phyloP scores from a whole-genome alignment of 208 protist species.

The Leishmania arabica region DNA sequence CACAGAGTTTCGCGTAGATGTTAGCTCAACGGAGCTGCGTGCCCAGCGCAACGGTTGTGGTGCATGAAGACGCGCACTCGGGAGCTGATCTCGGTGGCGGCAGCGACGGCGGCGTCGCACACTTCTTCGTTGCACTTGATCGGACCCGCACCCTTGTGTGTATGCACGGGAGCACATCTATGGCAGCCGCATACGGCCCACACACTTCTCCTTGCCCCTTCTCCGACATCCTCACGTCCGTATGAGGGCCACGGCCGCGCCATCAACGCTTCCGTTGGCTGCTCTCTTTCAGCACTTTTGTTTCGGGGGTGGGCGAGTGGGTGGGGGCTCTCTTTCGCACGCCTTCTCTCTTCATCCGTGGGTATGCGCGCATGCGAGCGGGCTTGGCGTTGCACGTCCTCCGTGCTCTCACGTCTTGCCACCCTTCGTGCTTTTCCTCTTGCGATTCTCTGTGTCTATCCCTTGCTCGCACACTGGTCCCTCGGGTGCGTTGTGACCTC shows the following conservation, averaged over 20 bases:
- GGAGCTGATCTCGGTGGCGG: not conserved
- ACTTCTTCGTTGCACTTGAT: not conserved
- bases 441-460: not conserved
- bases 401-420: too few relatives aligned
- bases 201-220: not conserved
- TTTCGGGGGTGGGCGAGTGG: not conserved
- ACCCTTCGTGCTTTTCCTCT: not conserved
- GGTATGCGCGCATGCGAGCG: not conserved
- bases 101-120: not conserved
- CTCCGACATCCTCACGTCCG: not conserved
- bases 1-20: conserved; percentile 62
- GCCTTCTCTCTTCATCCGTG: not conserved
- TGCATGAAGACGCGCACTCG: not conserved
- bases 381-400: not conserved
- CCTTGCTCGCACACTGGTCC: not conserved
- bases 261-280: not conserved
- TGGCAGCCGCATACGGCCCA: not conserved
- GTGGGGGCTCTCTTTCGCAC: not conserved
- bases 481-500: not conserved
- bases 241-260: not conserved
- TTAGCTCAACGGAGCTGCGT: conserved; percentile 76
- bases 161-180: not conserved
- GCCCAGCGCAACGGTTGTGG: conserved; percentile 1
- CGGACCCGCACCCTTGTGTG: not conserved
- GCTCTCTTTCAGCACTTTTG: not conserved